Conservation (phyloP, 352 stramenopile species). For the Phytophthora macrochlamydospora region DNA sequence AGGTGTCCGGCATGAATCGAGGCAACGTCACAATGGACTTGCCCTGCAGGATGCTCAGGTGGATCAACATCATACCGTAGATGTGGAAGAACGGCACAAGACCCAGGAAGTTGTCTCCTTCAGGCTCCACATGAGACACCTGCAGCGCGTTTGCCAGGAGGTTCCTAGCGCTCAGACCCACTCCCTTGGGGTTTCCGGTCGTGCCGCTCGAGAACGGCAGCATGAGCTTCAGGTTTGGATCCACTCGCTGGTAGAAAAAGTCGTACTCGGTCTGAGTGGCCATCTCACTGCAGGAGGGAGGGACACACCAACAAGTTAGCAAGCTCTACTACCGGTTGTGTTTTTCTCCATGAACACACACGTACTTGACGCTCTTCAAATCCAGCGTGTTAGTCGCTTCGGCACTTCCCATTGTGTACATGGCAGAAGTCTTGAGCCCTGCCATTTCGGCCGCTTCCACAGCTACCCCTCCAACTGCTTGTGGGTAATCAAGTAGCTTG, state of each 20-base stretch:
- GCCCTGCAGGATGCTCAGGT: conserved; percentile 85
- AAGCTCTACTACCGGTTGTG: not conserved
- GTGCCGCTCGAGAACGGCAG: conserved; percentile 95
- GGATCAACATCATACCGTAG: conserved; percentile 88
- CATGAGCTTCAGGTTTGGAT: conserved; percentile 59
- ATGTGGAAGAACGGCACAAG: conserved; percentile 97
- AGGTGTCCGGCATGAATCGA: conserved; percentile 90
- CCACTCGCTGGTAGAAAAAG: conserved; percentile 53
- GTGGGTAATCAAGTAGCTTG: conserved; percentile 48
- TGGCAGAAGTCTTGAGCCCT: conserved; percentile 33
- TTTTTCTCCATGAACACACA: not conserved
- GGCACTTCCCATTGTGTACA: conserved; percentile 42
- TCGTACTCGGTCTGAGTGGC: conserved; percentile 36
- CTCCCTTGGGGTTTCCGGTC: conserved; percentile 87
- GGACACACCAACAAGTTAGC: not conserved
- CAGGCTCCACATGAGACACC: conserved; percentile 65
- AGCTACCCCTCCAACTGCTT: conserved; percentile 37
- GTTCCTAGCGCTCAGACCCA: conserved; percentile 87
- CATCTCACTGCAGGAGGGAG: conserved; percentile 33
- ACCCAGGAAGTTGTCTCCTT: conserved; percentile 51
- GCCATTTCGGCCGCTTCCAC: conserved; percentile 26
- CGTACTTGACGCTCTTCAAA: conserved; percentile 49
- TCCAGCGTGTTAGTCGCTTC: conserved; percentile 15
- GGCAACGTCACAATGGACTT: conserved; percentile 87
- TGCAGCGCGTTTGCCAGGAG: conserved; percentile 92